phyloP scores from a whole-genome alignment of 345 rosid species.

The Gossypium arboreum region DNA sequence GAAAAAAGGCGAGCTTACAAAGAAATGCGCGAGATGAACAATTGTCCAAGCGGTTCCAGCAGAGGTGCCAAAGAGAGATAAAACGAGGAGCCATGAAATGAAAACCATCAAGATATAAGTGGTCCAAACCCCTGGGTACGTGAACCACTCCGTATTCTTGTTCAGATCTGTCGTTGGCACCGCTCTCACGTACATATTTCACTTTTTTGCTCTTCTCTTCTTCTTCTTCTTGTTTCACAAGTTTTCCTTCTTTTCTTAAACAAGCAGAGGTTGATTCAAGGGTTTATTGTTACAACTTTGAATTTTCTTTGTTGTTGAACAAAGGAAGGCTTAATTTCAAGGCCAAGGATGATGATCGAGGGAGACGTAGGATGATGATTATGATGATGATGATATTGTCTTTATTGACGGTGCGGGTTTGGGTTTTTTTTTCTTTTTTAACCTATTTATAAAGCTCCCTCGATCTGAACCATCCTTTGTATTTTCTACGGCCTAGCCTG shows the following conservation, averaged over 20 bases:
- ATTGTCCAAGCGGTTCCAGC: conserved; percentile 87
- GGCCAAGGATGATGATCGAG: no score
- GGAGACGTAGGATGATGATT: no score
- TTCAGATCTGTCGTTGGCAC: conserved; percentile 82
- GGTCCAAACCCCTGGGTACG: conserved; percentile 83
- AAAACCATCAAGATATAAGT: conserved; percentile 62
- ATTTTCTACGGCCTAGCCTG: no score
- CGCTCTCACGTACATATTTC: conserved; percentile 55
- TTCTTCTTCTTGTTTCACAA: background rate
- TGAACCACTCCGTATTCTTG: conserved; percentile 88
- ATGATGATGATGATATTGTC: no score
- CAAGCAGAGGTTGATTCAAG: background rate
- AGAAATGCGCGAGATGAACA: conserved; percentile 68
- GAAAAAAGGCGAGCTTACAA: conserved; percentile 24
- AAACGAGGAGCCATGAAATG: conserved; percentile 68
- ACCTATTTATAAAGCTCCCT: no score
- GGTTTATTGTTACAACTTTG: background rate
- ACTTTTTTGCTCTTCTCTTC: conserved; percentile 1
- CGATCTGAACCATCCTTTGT: no score
- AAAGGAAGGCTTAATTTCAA: no score
- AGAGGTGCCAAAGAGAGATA: conserved; percentile 60
- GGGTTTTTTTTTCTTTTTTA: no score
- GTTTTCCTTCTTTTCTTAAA: background rate
- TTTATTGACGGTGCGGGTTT: no score
- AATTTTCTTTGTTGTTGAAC: no score